phyloP scores from a whole-genome alignment of 2,329 filamentous ascomycete genomes.

The Didymella lethalis region DNA sequence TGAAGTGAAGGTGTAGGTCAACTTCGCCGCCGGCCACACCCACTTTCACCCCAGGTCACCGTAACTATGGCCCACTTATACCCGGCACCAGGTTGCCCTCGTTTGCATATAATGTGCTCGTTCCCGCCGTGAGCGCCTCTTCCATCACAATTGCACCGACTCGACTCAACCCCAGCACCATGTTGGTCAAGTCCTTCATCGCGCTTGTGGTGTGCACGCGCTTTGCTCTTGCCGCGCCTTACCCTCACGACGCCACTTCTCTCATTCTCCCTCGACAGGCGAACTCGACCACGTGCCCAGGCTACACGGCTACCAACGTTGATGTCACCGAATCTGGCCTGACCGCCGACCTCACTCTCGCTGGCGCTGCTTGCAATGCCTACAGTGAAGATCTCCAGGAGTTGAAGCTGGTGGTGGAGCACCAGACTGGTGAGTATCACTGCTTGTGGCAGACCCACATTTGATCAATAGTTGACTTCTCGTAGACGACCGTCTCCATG shows the following conservation, averaged over 20 bases:
- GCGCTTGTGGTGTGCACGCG: slow-evolving; percentile 27
- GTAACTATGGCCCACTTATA: slow-evolving; percentile 19
- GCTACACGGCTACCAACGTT: slow-evolving; percentile 72
- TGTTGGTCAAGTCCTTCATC: slow-evolving; percentile 32
- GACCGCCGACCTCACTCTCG: slow-evolving; percentile 73
- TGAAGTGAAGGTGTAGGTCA: slow-evolving; percentile 12
- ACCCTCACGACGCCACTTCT: slow-evolving; percentile 17
- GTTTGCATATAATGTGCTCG: slow-evolving; percentile 15
- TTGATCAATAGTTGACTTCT: slow-evolving; percentile 2
- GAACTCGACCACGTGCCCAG: slow-evolving; percentile 66
- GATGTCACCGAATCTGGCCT: slow-evolving; percentile 62
- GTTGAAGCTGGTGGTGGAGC: slow-evolving; percentile 67
- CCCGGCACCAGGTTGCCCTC: slow-evolving; percentile 9
- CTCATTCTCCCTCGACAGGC: slow-evolving; percentile 16
- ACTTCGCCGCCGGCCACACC: slow-evolving; percentile 5
- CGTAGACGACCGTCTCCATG: slow-evolving; percentile 72
- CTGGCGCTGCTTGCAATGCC: slow-evolving; percentile 69
- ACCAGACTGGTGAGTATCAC: slow-evolving; percentile 62
- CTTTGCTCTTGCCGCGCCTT: slow-evolving; percentile 29
- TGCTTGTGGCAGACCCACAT: too few relatives aligned
- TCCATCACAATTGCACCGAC: background rate
- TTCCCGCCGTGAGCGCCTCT: slow-evolving; percentile 1
- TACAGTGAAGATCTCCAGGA: slow-evolving; percentile 66
- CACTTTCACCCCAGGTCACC: slow-evolving; percentile 13
- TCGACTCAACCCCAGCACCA: slow-evolving; percentile 18